Evolutionary conservation across 2,329 filamentous ascomycete species (phyloP), one percentile per base, ranked within the genome.

Genomic region (Ceratocystis smalleyi): DNA sequence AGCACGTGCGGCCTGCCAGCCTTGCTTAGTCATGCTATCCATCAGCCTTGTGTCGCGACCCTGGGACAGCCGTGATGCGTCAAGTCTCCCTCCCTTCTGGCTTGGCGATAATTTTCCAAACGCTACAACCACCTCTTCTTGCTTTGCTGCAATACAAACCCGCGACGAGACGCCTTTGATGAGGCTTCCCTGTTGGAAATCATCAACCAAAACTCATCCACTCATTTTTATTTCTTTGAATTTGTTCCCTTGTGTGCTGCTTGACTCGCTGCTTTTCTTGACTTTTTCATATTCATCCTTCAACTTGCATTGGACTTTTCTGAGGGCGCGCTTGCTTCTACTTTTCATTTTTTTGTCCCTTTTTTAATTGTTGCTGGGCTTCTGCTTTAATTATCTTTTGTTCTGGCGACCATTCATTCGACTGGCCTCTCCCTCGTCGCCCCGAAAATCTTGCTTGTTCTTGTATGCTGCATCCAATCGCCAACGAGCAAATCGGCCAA

Each of bases 21-120:
- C 62, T 62, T 57, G 65, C 65, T 66, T 66, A 66, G 65, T 66
- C 65, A 66, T 15, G 3, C 1, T 10, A 2, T 19, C 2, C 1
- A 10, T 40, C 19, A 66, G 65, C 65, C 65, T 66, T 59, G 65
- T 59, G 65, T 64, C 65, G 62, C 65, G 62, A 62, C 47, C 35
- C 30, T 30, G 47, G 47, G 3, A 22, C 47, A 24, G 19, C 47
- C 47, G 24, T 24, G 24, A 54, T 17, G 61, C 54, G 54, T 57
- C 54, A 57, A 15, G 22, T 51, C 22, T 51, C 47, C 47, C n/a
- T 35, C 55, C 47, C 47, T 7, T 35, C 55, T 22, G 27, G 40
- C 45, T 45, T 57, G 12, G 54, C n/a, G 54, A 57, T 57, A 57
- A 57, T 57, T 57, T 57, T 57, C 27, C 54, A 1, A 22, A 57